phyloP scores from a whole-genome alignment of 2,329 filamentous ascomycete genomes.

The Nothophaeocryptopus gaeumannii region DNA sequence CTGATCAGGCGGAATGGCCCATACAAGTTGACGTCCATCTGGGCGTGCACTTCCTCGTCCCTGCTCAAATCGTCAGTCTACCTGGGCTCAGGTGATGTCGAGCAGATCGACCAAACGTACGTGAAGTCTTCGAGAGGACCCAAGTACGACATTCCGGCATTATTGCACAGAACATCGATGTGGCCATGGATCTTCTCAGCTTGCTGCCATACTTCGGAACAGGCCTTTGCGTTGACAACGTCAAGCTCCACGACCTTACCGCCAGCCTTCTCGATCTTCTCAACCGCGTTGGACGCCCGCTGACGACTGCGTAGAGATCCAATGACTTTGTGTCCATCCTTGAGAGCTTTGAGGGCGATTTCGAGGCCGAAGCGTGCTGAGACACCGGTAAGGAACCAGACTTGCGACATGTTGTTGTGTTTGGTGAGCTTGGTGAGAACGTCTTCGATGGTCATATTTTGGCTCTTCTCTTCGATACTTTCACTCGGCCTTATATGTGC shows the following conservation, averaged over 20 bases:
- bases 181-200: conserved; percentile 7
- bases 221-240: not conserved
- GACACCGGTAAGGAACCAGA: conserved; percentile 21
- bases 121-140: conserved; percentile 11
- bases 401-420: not conserved
- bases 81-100: not conserved
- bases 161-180: conserved; percentile 3
- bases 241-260: conserved; percentile 9
- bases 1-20: conserved; percentile 22
- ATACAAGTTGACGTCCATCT: conserved; percentile 27
- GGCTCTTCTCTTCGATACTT: too few relatives aligned
- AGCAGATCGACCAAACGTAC: not conserved
- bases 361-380: conserved; percentile 20
- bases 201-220: not conserved
- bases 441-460: too few relatives aligned
- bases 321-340: conserved; percentile 17
- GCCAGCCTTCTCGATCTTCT: conserved; percentile 14
- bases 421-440: not conserved
- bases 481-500: too few relatives aligned
- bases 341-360: conserved; percentile 19
- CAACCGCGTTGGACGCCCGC: conserved; percentile 4
- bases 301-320: conserved; percentile 17
- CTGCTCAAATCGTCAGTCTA: not conserved
- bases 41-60: conserved; percentile 18
- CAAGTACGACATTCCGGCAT: conserved; percentile 5